A percentile compares a stretch with the other conserved stretches of the same genome.
Evolutionary conservation across 352 stramenopile species (phyloP).

Genomic region (Aphanomyces astaci): DNA sequence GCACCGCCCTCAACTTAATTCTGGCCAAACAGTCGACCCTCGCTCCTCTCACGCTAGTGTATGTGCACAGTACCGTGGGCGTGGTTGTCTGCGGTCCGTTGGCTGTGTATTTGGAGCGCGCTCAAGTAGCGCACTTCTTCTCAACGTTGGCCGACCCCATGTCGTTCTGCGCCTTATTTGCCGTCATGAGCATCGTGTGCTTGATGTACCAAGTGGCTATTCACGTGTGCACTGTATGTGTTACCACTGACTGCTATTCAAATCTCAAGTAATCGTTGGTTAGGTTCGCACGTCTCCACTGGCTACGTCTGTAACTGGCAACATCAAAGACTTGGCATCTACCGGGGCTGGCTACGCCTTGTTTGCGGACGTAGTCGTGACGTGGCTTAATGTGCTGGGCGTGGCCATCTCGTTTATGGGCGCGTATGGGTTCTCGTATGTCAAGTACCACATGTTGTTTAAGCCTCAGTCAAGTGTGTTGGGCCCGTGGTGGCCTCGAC

Average conservation of each 20-base stretch:
- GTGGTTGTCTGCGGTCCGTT: conserved; percentile 37
- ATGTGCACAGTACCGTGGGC: conserved; percentile 45
- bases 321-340: conserved; percentile 63
- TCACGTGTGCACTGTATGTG: conserved; percentile 57
- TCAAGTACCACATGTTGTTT: conserved; percentile 39
- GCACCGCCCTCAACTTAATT: conserved; percentile 46
- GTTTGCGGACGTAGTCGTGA: conserved; percentile 46
- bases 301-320: conserved; percentile 65
- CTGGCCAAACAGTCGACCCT: conserved; percentile 60
- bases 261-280: not conserved
- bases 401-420: conserved; percentile 59
- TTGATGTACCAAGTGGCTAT: conserved; percentile 70
- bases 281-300: conserved; percentile 46
- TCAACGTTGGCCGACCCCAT: conserved; percentile 25
- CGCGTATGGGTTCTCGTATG: conserved; percentile 65
- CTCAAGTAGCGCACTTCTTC: conserved; percentile 33
- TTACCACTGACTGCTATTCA: not conserved
- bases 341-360: conserved; percentile 51
- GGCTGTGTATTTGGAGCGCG: conserved; percentile 35
- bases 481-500: not conserved
- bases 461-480: not conserved
- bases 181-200: conserved; percentile 56
- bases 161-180: conserved; percentile 30
- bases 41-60: conserved; percentile 43
- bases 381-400: conserved; percentile 38